Conservation (phyloP, 495 filamentous ascomycete species). For the Saxophila tyrrhenica region DNA sequence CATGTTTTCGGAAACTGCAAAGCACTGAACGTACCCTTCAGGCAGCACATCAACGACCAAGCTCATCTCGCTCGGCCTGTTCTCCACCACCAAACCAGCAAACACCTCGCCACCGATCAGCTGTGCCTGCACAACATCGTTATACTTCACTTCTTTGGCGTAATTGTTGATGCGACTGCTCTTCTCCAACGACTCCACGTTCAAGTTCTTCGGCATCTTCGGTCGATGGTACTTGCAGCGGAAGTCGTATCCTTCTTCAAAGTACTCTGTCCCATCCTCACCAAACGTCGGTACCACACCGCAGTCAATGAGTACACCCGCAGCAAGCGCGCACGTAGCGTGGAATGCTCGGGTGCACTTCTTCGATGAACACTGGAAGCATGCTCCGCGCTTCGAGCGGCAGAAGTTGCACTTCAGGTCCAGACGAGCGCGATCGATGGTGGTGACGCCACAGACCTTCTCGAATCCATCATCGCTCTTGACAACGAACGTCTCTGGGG, state of each 20-base stretch:
- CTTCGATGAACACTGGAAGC: constrained; percentile 92
- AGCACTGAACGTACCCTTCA: constrained; percentile 71
- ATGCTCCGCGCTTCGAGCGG: constrained; percentile 81
- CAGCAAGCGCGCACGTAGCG: constrained; percentile 82
- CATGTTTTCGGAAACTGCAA: too few species aligned
- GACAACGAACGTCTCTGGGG: constrained; percentile 79
- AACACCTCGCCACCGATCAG: constrained; percentile 76
- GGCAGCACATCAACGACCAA: constrained; percentile 78
- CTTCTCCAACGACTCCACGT: constrained; percentile 56
- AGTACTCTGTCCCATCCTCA: constrained; percentile 85
- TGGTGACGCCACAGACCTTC: constrained; percentile 61
- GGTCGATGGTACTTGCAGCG: constrained; percentile 87
- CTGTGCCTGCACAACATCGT: constrained; percentile 81
- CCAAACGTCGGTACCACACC: constrained; percentile 75
- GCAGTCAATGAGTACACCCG: constrained; percentile 82
- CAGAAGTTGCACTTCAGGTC: constrained; percentile 93
- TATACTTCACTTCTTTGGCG: constrained; percentile 53
- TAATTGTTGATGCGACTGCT: constrained; percentile 56
- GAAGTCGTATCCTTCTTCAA: constrained; percentile 77
- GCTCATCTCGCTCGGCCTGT: constrained; percentile 61
- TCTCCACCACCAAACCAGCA: constrained; percentile 80
- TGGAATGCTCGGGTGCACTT: constrained; percentile 93
- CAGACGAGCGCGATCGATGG: constrained; percentile 74
- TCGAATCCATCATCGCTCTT: constrained; percentile 57
- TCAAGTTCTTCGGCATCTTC: constrained; percentile 63